Percentiles rank a stretch among this genome's conserved stretches.
Evolutionary conservation across 2,329 filamentous ascomycete species (phyloP).

Genomic region (Venturia effusa): DNA sequence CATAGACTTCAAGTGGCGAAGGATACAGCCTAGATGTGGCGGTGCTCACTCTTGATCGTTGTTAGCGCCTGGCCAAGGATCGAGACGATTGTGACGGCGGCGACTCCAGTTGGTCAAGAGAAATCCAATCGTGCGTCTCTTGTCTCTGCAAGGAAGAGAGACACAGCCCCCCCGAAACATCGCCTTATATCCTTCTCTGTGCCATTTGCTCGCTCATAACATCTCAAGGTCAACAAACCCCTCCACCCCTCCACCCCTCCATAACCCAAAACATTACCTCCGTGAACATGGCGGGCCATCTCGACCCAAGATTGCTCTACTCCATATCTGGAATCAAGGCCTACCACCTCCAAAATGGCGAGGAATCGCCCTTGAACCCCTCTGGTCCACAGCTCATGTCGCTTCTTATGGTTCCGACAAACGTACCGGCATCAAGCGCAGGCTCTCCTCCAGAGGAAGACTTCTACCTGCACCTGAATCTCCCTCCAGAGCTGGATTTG

Average conservation of each 20-base stretch:
- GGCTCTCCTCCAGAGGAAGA: slow-evolving; percentile 50
- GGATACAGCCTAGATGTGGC: no score
- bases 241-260: neutral
- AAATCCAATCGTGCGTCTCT: neutral
- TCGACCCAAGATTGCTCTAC: slow-evolving; percentile 46
- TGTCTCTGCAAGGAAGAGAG: neutral
- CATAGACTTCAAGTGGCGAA: no score
- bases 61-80: neutral
- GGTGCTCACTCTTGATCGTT: no score
- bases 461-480: slow-evolving; percentile 92
- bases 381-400: slow-evolving; percentile 85
- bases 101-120: neutral
- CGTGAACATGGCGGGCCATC: slow-evolving; percentile 26
- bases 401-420: slow-evolving; percentile 89
- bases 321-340: slow-evolving; percentile 74
- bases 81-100: neutral
- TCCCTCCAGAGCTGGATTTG: slow-evolving; percentile 88
- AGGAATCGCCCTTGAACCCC: slow-evolving; percentile 70
- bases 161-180: neutral
- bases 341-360: slow-evolving; percentile 82
- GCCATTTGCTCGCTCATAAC: neutral
- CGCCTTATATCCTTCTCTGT: neutral
- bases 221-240: neutral
- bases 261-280: no score
- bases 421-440: slow-evolving; percentile 52